Evolutionary conservation across 441 rosid species (phyloP).

Genomic region (Bruguiera hainesii): DNA sequence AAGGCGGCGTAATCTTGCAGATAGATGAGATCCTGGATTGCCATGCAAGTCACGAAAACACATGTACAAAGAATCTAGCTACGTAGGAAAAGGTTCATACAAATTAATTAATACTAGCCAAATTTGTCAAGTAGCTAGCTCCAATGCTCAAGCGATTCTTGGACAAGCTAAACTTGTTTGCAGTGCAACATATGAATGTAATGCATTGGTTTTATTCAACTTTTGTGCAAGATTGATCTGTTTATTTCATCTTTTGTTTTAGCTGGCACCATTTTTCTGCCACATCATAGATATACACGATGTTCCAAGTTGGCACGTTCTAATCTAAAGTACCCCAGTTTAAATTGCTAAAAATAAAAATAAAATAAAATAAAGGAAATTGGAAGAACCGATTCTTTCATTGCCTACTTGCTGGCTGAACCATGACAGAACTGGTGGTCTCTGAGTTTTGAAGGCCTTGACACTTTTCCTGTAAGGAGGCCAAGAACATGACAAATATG

Average conservation of each 20-base stretch:
- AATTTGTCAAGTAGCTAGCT: conserved; percentile 9
- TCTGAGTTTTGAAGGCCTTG: too few relatives aligned
- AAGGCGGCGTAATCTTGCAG: conserved; percentile 36
- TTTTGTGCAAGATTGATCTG: neutral
- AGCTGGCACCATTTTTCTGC: too few relatives aligned
- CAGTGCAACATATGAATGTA: conserved; percentile 6
- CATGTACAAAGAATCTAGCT: conserved; percentile 4
- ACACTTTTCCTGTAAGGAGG: too few relatives aligned
- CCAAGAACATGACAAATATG: too few relatives aligned
- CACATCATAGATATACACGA: too few relatives aligned
- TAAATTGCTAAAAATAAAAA: too few relatives aligned
- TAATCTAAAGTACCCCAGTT: too few relatives aligned
- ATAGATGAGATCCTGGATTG: conserved; percentile 12
- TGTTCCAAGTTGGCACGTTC: neutral
- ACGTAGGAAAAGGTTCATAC: neutral
- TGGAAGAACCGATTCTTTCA: too few relatives aligned
- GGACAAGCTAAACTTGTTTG: conserved; percentile 1
- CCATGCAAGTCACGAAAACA: neutral
- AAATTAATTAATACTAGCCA: neutral
- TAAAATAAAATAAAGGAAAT: too few relatives aligned
- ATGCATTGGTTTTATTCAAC: neutral
- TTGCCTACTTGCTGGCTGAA: too few relatives aligned
- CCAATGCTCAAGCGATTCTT: neutral
- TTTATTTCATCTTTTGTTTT: too few relatives aligned
- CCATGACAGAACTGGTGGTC: too few relatives aligned